Conservation (phyloP, 1,139 yeast species). For the Debaryomycetaceae sp. region DNA sequence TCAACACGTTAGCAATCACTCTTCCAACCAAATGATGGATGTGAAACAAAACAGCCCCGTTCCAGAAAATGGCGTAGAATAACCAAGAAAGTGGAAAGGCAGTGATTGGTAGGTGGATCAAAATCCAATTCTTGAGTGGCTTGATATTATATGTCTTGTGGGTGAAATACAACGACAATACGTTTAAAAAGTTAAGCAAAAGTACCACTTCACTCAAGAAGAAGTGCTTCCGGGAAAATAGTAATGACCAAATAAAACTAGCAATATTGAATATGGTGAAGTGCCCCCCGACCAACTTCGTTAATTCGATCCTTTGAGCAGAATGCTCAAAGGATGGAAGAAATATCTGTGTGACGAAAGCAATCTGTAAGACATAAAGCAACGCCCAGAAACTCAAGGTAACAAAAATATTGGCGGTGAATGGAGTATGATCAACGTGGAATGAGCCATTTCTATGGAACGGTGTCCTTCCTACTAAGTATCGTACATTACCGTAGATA, state of each 20-base stretch:
- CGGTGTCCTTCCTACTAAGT: conserved; percentile 49
- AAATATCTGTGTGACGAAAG: conserved; percentile 52
- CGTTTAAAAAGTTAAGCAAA: conserved; percentile 53
- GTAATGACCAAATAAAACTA: conserved; percentile 58
- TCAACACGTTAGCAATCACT: conserved; percentile 63
- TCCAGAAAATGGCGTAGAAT: conserved; percentile 72
- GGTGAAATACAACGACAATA: conserved; percentile 51
- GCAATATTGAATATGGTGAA: conserved; percentile 59
- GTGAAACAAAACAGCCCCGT: conserved; percentile 67
- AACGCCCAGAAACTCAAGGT: conserved; percentile 57
- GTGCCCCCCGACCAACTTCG: conserved; percentile 52
- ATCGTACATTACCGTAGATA: conserved; percentile 50
- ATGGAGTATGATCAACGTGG: conserved; percentile 56
- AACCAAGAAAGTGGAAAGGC: conserved; percentile 78
- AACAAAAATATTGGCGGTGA: conserved; percentile 56
- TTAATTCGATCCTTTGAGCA: conserved; percentile 18
- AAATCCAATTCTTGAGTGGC: conserved; percentile 50
- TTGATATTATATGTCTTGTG: conserved; percentile 59
- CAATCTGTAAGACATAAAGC: conserved; percentile 49
- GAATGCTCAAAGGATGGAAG: conserved; percentile 34
- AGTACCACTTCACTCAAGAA: conserved; percentile 56
- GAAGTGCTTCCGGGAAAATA: conserved; percentile 56
- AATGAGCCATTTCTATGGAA: conserved; percentile 43
- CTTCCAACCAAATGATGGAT: conserved; percentile 61
- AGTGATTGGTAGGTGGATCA: conserved; percentile 60